phyloP scores from a whole-genome alignment of 257 asterid genomes.

The Cynanchum wilfordii region DNA sequence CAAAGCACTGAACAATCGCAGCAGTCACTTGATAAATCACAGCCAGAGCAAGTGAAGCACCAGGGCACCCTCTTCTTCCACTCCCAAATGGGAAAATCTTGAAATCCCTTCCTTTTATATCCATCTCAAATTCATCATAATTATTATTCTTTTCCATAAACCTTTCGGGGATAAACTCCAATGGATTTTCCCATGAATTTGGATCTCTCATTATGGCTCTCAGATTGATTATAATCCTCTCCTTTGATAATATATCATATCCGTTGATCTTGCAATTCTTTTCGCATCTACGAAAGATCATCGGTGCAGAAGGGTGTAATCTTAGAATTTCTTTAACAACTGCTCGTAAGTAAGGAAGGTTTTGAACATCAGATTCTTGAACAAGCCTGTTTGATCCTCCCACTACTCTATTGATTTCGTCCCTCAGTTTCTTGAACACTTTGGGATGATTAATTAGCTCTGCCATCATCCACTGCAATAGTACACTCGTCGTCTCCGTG shows the following conservation, averaged over 20 bases:
- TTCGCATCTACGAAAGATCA: constrained; percentile 33
- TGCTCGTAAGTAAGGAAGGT: constrained; percentile 55
- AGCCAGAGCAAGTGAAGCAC: constrained; percentile 44
- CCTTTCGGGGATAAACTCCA: constrained; percentile 50
- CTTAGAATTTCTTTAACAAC: constrained; percentile 52
- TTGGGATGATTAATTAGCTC: constrained; percentile 53
- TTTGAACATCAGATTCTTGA: constrained; percentile 45
- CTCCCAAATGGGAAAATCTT: constrained; percentile 51
- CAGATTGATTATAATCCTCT: constrained; percentile 39
- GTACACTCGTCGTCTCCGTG: constrained; percentile 54
- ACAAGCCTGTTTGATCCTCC: constrained; percentile 42
- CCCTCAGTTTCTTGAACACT: constrained; percentile 29
- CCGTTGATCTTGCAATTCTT: constrained; percentile 45
- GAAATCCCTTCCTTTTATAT: constrained; percentile 44
- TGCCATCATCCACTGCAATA: constrained; percentile 60
- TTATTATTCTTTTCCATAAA: constrained; percentile 9
- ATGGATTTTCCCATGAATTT: constrained; percentile 42
- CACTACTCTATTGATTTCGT: constrained; percentile 38
- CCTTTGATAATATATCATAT: constrained; percentile 35
- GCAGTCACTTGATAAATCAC: constrained; percentile 48
- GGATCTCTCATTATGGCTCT: constrained; percentile 60
- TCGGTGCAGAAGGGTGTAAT: constrained; percentile 56
- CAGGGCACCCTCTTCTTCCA: constrained; percentile 71
- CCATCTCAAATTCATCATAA: constrained; percentile 19
- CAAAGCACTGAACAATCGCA: constrained; percentile 57